Base-by-base conservation (phyloP, 2,329 filamentous ascomycete species). In the Fusarium continuum region DNA sequence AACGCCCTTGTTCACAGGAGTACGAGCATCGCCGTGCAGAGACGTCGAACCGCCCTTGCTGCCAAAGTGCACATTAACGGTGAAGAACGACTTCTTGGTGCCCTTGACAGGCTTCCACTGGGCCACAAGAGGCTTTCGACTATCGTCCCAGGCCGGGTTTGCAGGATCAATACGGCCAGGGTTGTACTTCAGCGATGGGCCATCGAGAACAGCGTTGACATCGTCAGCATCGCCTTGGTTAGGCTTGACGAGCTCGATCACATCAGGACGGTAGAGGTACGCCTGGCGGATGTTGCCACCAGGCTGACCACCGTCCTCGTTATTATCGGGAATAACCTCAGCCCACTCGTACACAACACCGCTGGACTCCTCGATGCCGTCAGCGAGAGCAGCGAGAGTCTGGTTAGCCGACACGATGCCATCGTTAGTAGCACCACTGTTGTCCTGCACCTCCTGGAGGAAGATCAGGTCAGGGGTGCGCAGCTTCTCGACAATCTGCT, bases 241-340 rank as follows among this genome's bases (percentile, higher is more conserved):
- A 45, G 82, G 79, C 57, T 86, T 82, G 69, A 81, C 81, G n/a
- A 91, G 83, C 41, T 81, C 79, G 38, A 92, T 71, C 4, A 85
- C 73, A 16, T 82, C 78, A 0, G 87, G 80, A 32, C 88, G 85
- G 82, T 90, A 92, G 10, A 92, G 79, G 75, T 90, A 92, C 0
- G 88, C 88, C 40, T 80, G 79, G 38, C 89, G 88, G 74, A 92
- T 91, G 77, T 92, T 91, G 31, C 88, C 88, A 13, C 89, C 89
- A 2, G 87, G 85, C 59, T 85, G 77, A 28, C 89, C 89, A 55
- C 89, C 89, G 64, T 91, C 88, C 60, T 82, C 67, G 73, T 84
- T 80, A 71, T 90, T 77, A 28, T 82, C 75, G 3, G 89, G 88
- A 36, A 78, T 79, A 51, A 91, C 82, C 61, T 87, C 83, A 23